phyloP scores from a whole-genome alignment of 805 yeast genomes.

The Cyberlindnera galapagoensis region DNA sequence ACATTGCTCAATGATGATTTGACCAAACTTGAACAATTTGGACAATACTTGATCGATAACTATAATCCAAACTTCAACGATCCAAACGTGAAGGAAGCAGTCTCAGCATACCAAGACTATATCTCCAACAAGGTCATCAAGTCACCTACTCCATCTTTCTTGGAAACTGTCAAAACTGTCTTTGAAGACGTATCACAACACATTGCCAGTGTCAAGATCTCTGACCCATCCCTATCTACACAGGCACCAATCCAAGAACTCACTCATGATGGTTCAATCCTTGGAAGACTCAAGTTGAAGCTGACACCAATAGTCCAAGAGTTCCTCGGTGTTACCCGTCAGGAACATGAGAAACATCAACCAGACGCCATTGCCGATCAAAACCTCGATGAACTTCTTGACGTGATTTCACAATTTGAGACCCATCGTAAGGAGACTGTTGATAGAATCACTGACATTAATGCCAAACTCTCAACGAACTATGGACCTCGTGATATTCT shows the following conservation, averaged over 20 bases:
- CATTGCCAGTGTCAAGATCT: neutral
- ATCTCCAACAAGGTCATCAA: slow-evolving; percentile 8
- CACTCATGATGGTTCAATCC: slow-evolving; percentile 2
- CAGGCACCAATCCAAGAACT: neutral
- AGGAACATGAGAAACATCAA: no score
- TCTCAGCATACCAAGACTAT: slow-evolving; percentile 45
- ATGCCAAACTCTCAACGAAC: slow-evolving; percentile 17
- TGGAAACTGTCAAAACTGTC: neutral
- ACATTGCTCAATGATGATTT: slow-evolving; percentile 17
- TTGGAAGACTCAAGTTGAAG: slow-evolving; percentile 8
- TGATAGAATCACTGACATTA: slow-evolving; percentile 3
- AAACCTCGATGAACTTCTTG: slow-evolving; percentile 6
- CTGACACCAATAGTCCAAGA: slow-evolving; percentile 12
- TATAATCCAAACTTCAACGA: slow-evolving; percentile 78
- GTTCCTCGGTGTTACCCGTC: slow-evolving; percentile 18
- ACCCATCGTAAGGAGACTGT: slow-evolving; percentile 1
- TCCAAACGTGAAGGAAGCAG: slow-evolving; percentile 59
- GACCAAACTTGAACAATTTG: slow-evolving; percentile 34
- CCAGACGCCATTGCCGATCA: no score
- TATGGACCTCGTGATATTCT: slow-evolving; percentile 64
- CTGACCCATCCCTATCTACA: no score
- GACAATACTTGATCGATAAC: slow-evolving; percentile 40
- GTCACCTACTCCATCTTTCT: neutral
- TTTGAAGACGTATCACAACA: slow-evolving; percentile 1
- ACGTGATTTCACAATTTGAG: slow-evolving; percentile 8